Conservation (phyloP, 2,329 filamentous ascomycete species). For the Penicillium italicum region DNA sequence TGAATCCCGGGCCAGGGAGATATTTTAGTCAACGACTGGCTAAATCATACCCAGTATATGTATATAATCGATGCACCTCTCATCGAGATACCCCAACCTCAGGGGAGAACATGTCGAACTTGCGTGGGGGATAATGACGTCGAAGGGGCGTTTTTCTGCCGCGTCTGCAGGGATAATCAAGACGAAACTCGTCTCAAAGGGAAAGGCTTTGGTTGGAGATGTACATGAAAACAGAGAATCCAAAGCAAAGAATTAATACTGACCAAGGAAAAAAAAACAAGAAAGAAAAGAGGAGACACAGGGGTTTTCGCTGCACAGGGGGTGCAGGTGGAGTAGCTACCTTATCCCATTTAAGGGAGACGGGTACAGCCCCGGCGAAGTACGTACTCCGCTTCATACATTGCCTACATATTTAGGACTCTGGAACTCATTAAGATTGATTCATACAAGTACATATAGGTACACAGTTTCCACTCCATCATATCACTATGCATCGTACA, state of each 20-base stretch:
- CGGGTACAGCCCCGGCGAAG: not conserved
- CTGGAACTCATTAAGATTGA: not conserved
- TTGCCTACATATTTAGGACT: not conserved
- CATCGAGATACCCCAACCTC: constrained; percentile 1
- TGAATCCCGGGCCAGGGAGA: not conserved
- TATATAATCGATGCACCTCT: not conserved
- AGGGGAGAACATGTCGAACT: constrained; percentile 1
- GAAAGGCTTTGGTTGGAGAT: not conserved
- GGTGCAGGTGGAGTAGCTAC: not conserved
- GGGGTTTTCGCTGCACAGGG: not conserved
- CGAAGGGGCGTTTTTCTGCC: not conserved
- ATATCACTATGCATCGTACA: constrained; percentile 17
- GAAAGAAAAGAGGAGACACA: not conserved
- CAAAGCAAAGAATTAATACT: not conserved
- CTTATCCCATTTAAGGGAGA: not conserved
- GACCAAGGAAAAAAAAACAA: not conserved
- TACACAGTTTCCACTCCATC: not conserved
- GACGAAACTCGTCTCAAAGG: not conserved
- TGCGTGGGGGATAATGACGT: constrained; percentile 5
- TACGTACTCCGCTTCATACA: not conserved
- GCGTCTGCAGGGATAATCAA: not conserved
- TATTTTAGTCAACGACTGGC: not conserved
- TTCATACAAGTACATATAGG: constrained; percentile 5
- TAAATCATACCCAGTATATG: not conserved
- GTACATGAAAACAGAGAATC: not conserved